Evolutionary conservation across 805 yeast genomes (phyloP).

Genomic region (Starmerella tilneyi): DNA sequence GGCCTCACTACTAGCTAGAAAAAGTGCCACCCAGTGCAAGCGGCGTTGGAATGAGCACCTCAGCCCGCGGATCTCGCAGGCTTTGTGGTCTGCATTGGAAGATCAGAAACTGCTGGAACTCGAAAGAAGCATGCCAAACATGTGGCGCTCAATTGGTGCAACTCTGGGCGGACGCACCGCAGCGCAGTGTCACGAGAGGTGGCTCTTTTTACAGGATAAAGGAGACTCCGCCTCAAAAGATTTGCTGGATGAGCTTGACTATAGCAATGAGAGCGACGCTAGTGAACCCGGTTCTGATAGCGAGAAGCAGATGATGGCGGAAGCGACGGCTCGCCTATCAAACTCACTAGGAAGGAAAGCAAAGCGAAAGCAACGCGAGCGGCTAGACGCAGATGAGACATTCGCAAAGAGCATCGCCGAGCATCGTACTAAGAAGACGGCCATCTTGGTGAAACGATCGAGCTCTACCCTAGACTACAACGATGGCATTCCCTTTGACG

Average conservation of each 20-base stretch:
- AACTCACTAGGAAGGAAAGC: conserved; percentile 94
- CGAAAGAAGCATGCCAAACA: conserved; percentile 71
- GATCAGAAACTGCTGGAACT: conserved; percentile 60
- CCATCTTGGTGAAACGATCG: background rate
- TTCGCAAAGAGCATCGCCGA: conserved; percentile 6
- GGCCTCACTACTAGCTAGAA: conserved; percentile 71
- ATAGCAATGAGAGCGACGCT: background rate
- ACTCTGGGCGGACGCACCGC: conserved; percentile 74
- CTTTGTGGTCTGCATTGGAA: conserved; percentile 64
- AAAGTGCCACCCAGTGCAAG: conserved; percentile 84
- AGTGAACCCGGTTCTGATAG: conserved; percentile 46
- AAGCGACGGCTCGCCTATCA: conserved; percentile 83
- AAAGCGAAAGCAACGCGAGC: conserved; percentile 75
- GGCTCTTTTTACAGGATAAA: conserved; percentile 26
- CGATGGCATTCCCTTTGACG: background rate
- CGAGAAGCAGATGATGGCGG: conserved; percentile 85
- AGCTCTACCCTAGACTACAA: background rate
- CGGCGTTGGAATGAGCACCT: conserved; percentile 87
- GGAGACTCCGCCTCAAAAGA: conserved; percentile 39
- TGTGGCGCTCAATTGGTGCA: conserved; percentile 81
- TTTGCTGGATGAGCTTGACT: background rate
- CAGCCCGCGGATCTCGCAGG: conserved; percentile 56
- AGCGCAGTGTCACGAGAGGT: conserved; percentile 74
- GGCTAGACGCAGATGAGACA: conserved; percentile 67
- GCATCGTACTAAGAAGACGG: conserved; percentile 7